Percentiles rank a stretch among this genome's conserved stretches.
These are phyloP conservation scores for Fabrea salina DNA, from an alignment of 169 alveolate species.

Conservation along the genomic window DNA sequence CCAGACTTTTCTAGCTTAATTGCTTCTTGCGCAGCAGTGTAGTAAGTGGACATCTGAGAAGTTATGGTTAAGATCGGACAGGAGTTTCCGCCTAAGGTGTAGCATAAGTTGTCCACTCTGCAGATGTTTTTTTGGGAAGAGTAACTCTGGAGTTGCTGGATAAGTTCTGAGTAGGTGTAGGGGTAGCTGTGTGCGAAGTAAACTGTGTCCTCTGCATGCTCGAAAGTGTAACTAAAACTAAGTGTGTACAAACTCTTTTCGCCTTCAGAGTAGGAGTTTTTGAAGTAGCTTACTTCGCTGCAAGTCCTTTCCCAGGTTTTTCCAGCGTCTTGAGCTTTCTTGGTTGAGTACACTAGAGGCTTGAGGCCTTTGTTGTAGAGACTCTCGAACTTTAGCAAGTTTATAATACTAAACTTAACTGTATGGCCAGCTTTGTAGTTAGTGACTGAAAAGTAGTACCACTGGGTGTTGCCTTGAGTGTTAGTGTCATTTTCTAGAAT, in stretches of 20 bases:
- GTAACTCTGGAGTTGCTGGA: conserved; percentile 30
- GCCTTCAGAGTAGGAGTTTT: conserved; percentile 77
- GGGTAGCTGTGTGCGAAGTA: conserved; percentile 81
- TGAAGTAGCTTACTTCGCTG: background rate
- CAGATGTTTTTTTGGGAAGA: background rate
- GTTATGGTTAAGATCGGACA: conserved; percentile 77
- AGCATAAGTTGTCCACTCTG: conserved; percentile 55
- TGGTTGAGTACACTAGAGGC: conserved; percentile 37
- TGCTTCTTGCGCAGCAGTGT: too few species aligned
- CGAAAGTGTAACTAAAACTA: conserved; percentile 70
- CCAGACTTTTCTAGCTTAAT: too few species aligned
- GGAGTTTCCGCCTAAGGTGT: conserved; percentile 84
- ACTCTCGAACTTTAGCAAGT: conserved; percentile 48
- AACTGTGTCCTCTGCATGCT: conserved; percentile 67
- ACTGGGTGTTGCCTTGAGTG: conserved; percentile 50
- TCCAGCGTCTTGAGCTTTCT: background rate
- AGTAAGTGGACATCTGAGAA: background rate
- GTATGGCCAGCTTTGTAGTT: conserved; percentile 29
- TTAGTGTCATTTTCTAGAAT: conserved; percentile 54
- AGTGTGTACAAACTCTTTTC: conserved; percentile 61
- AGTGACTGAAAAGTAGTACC: conserved; percentile 49
- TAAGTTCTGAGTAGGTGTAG: conserved; percentile 75
- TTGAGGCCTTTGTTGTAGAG: conserved; percentile 61
- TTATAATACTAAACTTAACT: conserved; percentile 40
- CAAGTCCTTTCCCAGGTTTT: conserved; percentile 35